Base-by-base conservation (phyloP, 345 rosid species). In the Syzygium oleosum region DNA sequence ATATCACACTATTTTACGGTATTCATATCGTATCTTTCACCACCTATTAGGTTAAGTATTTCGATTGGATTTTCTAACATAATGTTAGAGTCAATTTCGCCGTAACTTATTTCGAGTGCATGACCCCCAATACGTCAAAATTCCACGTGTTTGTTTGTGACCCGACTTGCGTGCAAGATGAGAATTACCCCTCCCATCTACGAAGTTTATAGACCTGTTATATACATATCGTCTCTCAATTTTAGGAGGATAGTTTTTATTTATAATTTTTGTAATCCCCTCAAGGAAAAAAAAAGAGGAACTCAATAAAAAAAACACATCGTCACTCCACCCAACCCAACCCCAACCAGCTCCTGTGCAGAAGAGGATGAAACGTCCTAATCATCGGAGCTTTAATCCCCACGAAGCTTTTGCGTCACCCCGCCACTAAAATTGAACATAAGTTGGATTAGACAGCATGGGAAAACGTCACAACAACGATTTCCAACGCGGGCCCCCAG, bases 71-170 rank as follows among this genome's bases (percentile, higher is more conserved):
- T 3, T n/a, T n/a, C 5, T 34, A 17, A 34, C 22, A 9, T 1
- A 12, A 68, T 0, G 7, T 68, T 2, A 2, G 9, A 17, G 13
- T 68, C 6, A 34, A 68, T 17, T 8, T 17, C 4, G 25, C 3
- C 25, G 6, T 2, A 19, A 34, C 16, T 31, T 4, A 34, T 17
- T 19, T 19, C 22, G 2, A 0, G 0, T 34, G 25, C 13, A 34
- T 0, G 4, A 2, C 78, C 16, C 5, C 2, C 10, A 16, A 65
- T 65, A 3, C 1, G 1, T 16, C 41, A 2, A 68, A 19, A 34
- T 34, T 16, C 10, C 46, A 16, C 5, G 1, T 3, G 23, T 0
- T 0, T 1, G 0, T 16, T 16, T 16, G 10, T 31, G 9, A 68
- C 19, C 10, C 1, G 4, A 34, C 13, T 17, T 17, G 46, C 13